Base-by-base conservation (phyloP, 495 filamentous ascomycete species). In the Parachaetomium inaequale region DNA sequence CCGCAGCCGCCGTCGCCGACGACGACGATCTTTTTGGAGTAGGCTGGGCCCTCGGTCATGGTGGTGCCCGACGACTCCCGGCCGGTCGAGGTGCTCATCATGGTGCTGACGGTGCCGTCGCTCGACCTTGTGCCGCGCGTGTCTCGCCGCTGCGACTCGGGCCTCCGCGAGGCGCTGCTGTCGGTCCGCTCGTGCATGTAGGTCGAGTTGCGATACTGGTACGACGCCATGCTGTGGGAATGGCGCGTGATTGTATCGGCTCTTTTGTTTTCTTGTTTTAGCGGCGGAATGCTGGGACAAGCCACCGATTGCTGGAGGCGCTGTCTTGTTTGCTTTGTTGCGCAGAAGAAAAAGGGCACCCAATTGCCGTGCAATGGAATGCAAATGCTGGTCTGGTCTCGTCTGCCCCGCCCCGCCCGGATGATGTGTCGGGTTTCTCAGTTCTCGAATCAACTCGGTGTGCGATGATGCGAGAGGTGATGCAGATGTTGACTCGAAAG, bases 11-110 rank as follows among this genome's bases (percentile, higher is more conserved):
- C 94, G 76, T 98, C 94, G 56, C 94, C 94, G 25, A 98, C 94
- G 21, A 98, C 94, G 23, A 98, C 94, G 67, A 98, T 92, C 81
- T 98, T 98, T 81, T 98, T 98, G 62, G 92, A 96, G 76, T 92
- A 98, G 53, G 90, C 86, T 1, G 93, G 92, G 4, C 89, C 89
- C 84, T 92, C 79, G 21, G 92, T 97, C 74, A 94, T 85, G 75
- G 89, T 87, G 34, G 92, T 96, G 19, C 84, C 87, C 55, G 88
- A 83, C 7, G 91, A 93, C 72, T 89, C 85, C 67, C 86, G 78
- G 53, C 83, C 83, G 38, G 87, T 82, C 72, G 73, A 81, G 40
- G 86, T 85, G 78, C 85, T 87, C 72, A 80, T 82, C 56, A 76
- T 72, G 51, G 90, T 92, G 81, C 88, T 94, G 70, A 90, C 87